Conservation (phyloP, 1,139 yeast species). For the Sugiyamaella grinbergsii region DNA sequence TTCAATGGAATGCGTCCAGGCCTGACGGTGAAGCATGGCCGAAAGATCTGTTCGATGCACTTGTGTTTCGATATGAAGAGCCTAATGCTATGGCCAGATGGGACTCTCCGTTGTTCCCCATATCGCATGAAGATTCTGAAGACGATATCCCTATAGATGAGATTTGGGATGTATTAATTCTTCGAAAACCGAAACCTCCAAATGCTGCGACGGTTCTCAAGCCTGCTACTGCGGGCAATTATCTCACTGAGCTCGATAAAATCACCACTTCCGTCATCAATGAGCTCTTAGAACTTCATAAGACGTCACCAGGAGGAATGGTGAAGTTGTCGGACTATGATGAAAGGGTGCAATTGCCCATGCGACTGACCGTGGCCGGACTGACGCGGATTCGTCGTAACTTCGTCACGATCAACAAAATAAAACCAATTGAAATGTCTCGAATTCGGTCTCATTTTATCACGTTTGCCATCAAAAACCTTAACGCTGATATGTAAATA, state of each 20-base stretch:
- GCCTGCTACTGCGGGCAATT: constrained; percentile 79
- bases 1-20: constrained; percentile 58
- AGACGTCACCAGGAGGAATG: constrained; percentile 56
- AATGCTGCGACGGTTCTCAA: constrained; percentile 49
- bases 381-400: constrained; percentile 82
- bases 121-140: constrained; percentile 55
- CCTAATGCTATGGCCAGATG: constrained; percentile 85
- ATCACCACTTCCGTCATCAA: constrained; percentile 66
- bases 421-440: constrained; percentile 65
- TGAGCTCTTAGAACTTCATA: constrained; percentile 62
- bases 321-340: constrained; percentile 46
- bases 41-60: constrained; percentile 61
- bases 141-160: constrained; percentile 61
- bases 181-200: constrained; percentile 55
- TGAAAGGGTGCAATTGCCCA: constrained; percentile 62
- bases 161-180: constrained; percentile 70
- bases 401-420: constrained; percentile 74
- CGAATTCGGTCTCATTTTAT: constrained; percentile 72
- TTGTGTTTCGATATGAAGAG: constrained; percentile 88
- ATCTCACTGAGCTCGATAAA: constrained; percentile 75
- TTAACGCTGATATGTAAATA: constrained; percentile 34
- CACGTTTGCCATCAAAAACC: constrained; percentile 64
- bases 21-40: constrained; percentile 58
- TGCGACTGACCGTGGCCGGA: constrained; percentile 69
- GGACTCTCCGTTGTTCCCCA: constrained; percentile 89